Base-by-base conservation (phyloP, 345 rosid genomes). In the Cardamine occulta region DNA sequence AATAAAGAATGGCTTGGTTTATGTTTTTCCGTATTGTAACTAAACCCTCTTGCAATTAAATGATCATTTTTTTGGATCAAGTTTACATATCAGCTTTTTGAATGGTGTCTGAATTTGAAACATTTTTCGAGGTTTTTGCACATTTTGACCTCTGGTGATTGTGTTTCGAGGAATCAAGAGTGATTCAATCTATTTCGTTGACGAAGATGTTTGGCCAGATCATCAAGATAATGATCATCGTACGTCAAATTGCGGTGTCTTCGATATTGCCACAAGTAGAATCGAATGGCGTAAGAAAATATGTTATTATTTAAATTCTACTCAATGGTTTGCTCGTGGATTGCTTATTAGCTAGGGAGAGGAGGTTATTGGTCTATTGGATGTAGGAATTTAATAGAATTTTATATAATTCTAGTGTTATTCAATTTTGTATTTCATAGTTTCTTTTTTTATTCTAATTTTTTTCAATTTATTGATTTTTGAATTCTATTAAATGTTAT, bases 271-370 rank as follows among this genome's bases (percentile, higher is more conserved):
- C 2, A 72, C 40, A 35, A 34, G 58, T 35, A 23, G 6, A 15
- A 28, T 54, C 13, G 5, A 13, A 19, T 66, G 59, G 45, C 31
- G 8, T 32, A 19, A 49, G 62, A 31, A 57, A 31, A 8, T 31
- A 0, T 31, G 18, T 17, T 8, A 0, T 31, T 4, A 6, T 7
- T 0, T 57, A 0, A 57, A 57, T 15, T 1, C 6, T n/a, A 28
- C 68, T 28, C 69, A 47, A 26, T 64, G 55, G 68, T 64, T 45
- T 45, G 54, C 28, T 28, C 23, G 26, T 2, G 55, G 55, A 45
- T 45, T 64, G 57, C 4, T 61, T 37, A 61, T 11, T n/a, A n/a
- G n/a, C n/a, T 61, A 37, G 62, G 13, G 14, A 10, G 12, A 15
- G 39, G 26, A 24, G 10, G 7, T 14, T 11, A n/a, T n/a, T n/a